Percentiles rank a stretch among this genome's conserved stretches.
These are phyloP conservation scores for Irpex lacteus DNA, from an alignment of 1,284 basidiomycete species.

Conservation along the genomic window DNA sequence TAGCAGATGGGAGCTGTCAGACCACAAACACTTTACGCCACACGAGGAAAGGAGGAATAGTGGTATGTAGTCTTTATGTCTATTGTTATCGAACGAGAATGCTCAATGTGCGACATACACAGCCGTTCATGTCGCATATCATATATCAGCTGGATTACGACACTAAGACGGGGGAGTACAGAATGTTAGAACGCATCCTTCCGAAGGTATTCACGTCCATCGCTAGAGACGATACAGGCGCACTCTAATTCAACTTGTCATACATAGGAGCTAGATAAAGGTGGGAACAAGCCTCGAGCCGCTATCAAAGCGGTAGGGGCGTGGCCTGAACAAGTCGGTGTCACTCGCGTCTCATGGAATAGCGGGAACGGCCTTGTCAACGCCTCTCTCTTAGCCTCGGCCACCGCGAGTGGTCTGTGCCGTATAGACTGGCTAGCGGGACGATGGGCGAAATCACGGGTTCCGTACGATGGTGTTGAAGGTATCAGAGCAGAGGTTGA, in stretches of 20 bases:
- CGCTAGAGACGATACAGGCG: background rate
- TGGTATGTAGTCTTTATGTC: slow-evolving; percentile 43
- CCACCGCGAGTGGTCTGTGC: slow-evolving; percentile 81
- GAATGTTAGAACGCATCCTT: slow-evolving; percentile 82
- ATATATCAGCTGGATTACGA: slow-evolving; percentile 88
- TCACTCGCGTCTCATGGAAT: slow-evolving; percentile 82
- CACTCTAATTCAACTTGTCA: background rate
- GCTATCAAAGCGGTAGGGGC: slow-evolving; percentile 49
- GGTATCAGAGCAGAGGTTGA: slow-evolving; percentile 39
- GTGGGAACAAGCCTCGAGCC: slow-evolving; percentile 35
- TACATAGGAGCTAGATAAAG: slow-evolving; percentile 55
- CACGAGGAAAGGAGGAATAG: slow-evolving; percentile 63
- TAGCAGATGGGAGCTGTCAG: slow-evolving; percentile 76
- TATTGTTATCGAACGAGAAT: background rate
- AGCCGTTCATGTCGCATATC: slow-evolving; percentile 79
- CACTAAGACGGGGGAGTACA: slow-evolving; percentile 63
- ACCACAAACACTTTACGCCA: slow-evolving; percentile 72
- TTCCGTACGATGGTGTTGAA: slow-evolving; percentile 58
- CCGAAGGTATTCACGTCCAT: slow-evolving; percentile 54
- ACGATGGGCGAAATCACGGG: slow-evolving; percentile 56
- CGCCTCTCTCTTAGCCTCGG: slow-evolving; percentile 71
- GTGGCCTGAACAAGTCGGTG: slow-evolving; percentile 74
- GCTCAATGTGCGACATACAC: background rate
- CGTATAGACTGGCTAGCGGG: slow-evolving; percentile 78
- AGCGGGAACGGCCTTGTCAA: slow-evolving; percentile 63